Evolutionary conservation across 2,329 filamentous ascomycete species (phyloP).

Genomic region (Ophiocordyceps unilateralis): DNA sequence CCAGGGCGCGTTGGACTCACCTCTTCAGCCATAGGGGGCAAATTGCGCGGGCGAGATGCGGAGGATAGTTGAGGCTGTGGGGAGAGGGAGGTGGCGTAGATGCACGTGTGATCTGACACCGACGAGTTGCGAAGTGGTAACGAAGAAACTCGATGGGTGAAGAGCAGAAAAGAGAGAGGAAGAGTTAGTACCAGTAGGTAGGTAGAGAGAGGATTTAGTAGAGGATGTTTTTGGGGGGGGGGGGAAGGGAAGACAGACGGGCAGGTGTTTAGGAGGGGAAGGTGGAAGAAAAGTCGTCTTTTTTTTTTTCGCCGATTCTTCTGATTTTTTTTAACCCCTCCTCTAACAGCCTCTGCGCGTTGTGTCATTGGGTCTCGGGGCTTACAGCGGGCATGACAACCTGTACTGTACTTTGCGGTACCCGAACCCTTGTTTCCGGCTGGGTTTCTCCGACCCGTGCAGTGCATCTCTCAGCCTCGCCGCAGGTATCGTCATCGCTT

Average conservation of each 20-base stretch:
- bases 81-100: constrained; percentile 8
- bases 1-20: constrained; percentile 21
- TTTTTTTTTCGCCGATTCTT: constrained; percentile 11
- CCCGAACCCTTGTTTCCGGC: too few species aligned
- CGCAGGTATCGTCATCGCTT: not conserved
- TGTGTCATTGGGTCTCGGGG: constrained; percentile 16
- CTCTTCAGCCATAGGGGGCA: constrained; percentile 41
- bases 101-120: constrained; percentile 4
- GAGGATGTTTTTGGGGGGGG: not conserved
- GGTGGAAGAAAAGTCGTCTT: constrained; percentile 10
- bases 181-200: not conserved
- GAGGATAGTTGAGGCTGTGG: constrained; percentile 10
- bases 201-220: too few species aligned
- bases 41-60: not conserved
- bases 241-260: constrained; percentile 11
- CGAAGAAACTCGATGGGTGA: constrained; percentile 4
- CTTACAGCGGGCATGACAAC: not conserved
- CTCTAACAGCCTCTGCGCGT: not conserved
- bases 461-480: not conserved
- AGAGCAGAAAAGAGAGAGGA: constrained; percentile 4
- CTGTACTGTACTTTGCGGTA: not conserved
- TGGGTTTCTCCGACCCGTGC: too few species aligned
- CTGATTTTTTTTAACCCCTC: not conserved
- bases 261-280: constrained; percentile 11
- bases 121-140: constrained; percentile 9